A percentile compares a stretch with the other conserved stretches of the same genome.
These are phyloP conservation scores for Inonotus obliquus DNA, from an alignment of 1,284 basidiomycete genomes.

Conservation along the genomic window DNA sequence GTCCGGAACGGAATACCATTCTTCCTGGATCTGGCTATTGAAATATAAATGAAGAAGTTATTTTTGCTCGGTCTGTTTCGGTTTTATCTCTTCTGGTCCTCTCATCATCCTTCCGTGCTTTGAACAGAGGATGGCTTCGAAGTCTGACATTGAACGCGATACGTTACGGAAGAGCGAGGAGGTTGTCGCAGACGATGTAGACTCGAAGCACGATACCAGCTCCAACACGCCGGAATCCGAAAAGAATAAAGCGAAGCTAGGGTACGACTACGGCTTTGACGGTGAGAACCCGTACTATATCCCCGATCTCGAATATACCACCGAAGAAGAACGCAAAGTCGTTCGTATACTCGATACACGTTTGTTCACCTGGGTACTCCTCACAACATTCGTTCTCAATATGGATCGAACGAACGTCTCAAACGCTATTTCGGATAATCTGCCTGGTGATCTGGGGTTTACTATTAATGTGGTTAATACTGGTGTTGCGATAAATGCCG, in stretches of 20 bases:
- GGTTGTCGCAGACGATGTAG: background rate
- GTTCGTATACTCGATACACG: constrained; percentile 32
- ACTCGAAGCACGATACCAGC: background rate
- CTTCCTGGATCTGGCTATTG: too few relatives aligned
- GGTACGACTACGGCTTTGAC: background rate
- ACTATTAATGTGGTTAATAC: constrained; percentile 35
- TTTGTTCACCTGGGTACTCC: constrained; percentile 33
- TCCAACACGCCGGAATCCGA: background rate
- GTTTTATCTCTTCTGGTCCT: background rate
- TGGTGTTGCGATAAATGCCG: constrained; percentile 32
- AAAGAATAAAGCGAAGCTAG: background rate
- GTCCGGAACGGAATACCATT: background rate
- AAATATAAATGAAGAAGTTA: too few relatives aligned
- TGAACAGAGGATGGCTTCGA: background rate
- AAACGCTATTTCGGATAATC: constrained; percentile 36
- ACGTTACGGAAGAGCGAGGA: background rate
- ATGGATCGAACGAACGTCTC: constrained; percentile 38
- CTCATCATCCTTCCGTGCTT: background rate
- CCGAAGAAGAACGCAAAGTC: constrained; percentile 33
- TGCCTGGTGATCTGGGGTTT: constrained; percentile 35
- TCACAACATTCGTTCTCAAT: constrained; percentile 38
- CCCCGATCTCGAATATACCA: constrained; percentile 30
- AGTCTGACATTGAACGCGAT: background rate
- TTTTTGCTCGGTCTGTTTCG: too few relatives aligned
- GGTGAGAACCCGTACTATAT: constrained; percentile 24